These are phyloP conservation scores for Neurospora sp. DNA, from an alignment of 495 filamentous ascomycete genomes.

Conservation along the genomic window DNA sequence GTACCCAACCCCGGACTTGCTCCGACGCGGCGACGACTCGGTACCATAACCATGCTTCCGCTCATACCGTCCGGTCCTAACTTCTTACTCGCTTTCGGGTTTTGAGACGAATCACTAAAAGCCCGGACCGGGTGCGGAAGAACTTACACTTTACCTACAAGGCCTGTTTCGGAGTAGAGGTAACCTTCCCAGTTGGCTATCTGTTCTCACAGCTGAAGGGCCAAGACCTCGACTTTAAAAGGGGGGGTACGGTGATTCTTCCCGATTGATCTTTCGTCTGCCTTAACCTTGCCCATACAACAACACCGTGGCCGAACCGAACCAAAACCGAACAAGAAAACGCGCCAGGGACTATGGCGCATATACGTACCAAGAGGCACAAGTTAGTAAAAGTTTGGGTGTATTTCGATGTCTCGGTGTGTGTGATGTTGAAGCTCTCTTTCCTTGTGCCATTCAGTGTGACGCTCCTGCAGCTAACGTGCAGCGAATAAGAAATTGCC, in stretches of 20 bases:
- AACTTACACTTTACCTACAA: background rate
- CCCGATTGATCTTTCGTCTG: background rate
- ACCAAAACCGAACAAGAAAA: background rate
- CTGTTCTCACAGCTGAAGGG: background rate
- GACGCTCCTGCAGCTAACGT: conserved; percentile 11
- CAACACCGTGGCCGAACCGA: background rate
- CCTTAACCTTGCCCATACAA: background rate
- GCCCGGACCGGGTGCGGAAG: background rate
- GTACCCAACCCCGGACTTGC: background rate
- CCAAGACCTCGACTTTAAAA: background rate
- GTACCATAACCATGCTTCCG: background rate
- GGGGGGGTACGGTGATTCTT: background rate
- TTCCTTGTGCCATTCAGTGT: conserved; percentile 3
- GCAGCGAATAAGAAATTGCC: conserved; percentile 28
- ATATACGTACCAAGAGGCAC: background rate
- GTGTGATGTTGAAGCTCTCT: background rate
- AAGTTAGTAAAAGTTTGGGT: background rate
- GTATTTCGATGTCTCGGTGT: background rate
- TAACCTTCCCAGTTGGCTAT: too few species aligned
- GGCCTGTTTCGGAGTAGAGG: background rate
- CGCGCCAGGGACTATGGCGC: background rate
- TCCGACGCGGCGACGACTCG: background rate
- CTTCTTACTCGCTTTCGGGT: background rate
- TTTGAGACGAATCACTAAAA: background rate
- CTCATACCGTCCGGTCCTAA: background rate